Base-by-base conservation (phyloP, 2,329 filamentous ascomycete species). In the Pseudogymnoascus destructans region DNA sequence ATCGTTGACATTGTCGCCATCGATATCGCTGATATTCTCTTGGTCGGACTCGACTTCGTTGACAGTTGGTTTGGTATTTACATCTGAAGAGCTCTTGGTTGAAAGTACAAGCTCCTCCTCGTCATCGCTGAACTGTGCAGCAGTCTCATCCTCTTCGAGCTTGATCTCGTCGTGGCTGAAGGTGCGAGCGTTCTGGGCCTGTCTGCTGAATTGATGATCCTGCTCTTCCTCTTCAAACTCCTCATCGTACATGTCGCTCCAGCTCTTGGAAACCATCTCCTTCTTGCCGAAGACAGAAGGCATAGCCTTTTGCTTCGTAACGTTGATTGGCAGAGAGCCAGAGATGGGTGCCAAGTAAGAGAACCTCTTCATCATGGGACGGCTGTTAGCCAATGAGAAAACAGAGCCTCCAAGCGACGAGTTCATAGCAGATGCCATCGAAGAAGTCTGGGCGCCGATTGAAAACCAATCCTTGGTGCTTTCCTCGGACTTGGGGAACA, bases 211-310 rank as follows among this genome's bases (percentile, higher is more conserved):
- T 5, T 75, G 75, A 61, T 78, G 73, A 66, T 85, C 80, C 33
- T 78, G 76, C 65, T 87, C 81, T 62, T 86, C 83, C 63, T 87
- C 84, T 67, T 93, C 90, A 49, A 77, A 75, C 58, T 97, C 92
- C 71, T 97, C 92, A 60, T 97, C 92, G 86, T 90, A 96, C 71
- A 97, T 83, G 71, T 98, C 93, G 68, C 91, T 95, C 93, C 93
- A 98, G 77, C 93, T 97, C 85, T 97, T 97, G 59, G 93, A 95
- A 54, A 95, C 88, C 54, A 80, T 76, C 49, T 92, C 86, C 69
- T 86, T 83, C 67, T 84, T 84, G 57, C 87, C 88, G 69, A 95
- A 92, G 56, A 92, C 81, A 61, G 87, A 84, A 58, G 81, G 77
- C 64, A 85, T 75, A 62, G 82, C 77, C 64, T 81, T 81, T 0